A percentile compares a stretch with the other conserved stretches of the same genome.
Conservation (phyloP, 352 stramenopile species). For the Stramenopiles sp. region DNA sequence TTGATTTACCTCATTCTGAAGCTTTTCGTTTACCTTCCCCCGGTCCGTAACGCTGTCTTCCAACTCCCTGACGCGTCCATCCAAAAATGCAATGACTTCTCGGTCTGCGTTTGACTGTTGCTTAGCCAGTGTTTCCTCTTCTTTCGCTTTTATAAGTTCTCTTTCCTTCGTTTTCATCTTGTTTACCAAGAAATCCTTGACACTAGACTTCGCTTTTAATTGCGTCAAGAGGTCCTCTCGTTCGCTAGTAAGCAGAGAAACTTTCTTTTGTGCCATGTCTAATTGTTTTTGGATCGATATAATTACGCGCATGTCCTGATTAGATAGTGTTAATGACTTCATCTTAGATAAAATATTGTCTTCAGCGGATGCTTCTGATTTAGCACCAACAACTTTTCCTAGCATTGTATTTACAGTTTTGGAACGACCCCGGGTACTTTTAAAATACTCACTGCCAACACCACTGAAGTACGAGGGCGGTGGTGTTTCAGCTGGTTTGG, state of each 20-base stretch:
- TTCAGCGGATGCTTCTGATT: background rate
- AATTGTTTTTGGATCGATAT: conserved; percentile 7
- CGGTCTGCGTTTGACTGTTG: conserved; percentile 8
- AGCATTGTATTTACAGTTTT: background rate
- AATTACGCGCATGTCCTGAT: background rate
- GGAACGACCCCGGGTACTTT: background rate
- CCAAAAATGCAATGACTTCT: conserved; percentile 7
- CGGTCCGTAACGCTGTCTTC: background rate
- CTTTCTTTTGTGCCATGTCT: conserved; percentile 9
- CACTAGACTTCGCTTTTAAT: conserved; percentile 3
- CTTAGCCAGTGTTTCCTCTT: conserved; percentile 1
- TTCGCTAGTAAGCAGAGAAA: background rate
- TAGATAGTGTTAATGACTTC: background rate
- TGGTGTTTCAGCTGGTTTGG: background rate
- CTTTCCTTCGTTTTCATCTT: conserved; percentile 5
- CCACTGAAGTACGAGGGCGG: background rate
- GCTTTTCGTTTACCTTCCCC: background rate
- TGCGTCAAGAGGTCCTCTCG: background rate
- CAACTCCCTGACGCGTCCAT: background rate
- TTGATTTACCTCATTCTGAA: background rate
- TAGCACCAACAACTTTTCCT: background rate
- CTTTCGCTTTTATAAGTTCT: background rate
- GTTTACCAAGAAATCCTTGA: conserved; percentile 6
- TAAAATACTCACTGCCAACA: background rate
- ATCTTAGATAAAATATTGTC: background rate